Evolutionary conservation across 139 green algal species (phyloP), one percentile per base, ranked within the genome.

Genomic region (Pleodorina starrii): DNA sequence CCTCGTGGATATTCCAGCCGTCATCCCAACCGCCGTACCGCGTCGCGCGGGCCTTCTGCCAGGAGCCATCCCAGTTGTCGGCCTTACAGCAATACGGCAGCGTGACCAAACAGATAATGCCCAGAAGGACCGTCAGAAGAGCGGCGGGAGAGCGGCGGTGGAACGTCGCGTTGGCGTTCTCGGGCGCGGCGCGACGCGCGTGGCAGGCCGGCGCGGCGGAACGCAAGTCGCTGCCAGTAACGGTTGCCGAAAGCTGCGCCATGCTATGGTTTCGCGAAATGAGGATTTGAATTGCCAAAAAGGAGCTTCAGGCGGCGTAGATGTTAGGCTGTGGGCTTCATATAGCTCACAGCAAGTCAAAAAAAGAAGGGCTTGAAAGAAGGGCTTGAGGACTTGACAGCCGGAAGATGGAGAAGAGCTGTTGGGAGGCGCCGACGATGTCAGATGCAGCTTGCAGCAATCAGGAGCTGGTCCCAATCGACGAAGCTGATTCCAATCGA

Each of bases 1-100:
- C 76, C 36, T 84, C 76, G 50, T 84, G 46, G 50, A 84, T 84
- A 48, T 84, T 84, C 76, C 76, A 84, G 16, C 50, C 43, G 23
- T 83, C 75, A 44, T 66, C 75, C 11, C 11, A 32, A 5, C 75
- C 75, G n/a, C 75, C 75, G 46, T 83, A 83, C 23, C 46, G 44
- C 1, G 75, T 83, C 25, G 27, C 75, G 6, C 75, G 44, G 10
- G 27, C 75, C 76, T 84, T 71, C 35, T n/a, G 48, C 40, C 72
- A 80, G 25, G 72, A 25, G 10, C 42, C 72, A 11, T 80, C 72
- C 17, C 27, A 80, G 9, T 50, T 25, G 7, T 50, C 54, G 7
- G 21, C 54, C 54, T 21, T 32, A 25, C 54, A 66, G 21, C 54
- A 25, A 66, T 66, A 12, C 54, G 54, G 54, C 54, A 66, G 54